phyloP scores from a whole-genome alignment of 805 yeast species.

The Yarrowia keelungensis region DNA sequence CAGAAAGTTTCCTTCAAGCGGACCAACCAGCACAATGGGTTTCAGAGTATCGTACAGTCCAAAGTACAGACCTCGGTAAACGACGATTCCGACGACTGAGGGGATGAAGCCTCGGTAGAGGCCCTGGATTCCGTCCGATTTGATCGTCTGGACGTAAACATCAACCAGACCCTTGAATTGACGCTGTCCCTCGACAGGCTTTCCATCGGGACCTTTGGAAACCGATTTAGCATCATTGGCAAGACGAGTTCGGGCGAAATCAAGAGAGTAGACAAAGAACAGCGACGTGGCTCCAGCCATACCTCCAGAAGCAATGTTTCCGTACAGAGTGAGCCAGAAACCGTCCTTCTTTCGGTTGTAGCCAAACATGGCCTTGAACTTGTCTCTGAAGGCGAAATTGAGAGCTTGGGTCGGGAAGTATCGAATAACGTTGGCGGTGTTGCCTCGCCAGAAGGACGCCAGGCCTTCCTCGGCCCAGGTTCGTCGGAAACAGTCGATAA shows the following conservation, averaged over 20 bases:
- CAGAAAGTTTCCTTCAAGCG: constrained; percentile 90
- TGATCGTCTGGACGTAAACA: constrained; percentile 94
- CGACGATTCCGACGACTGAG: constrained; percentile 95
- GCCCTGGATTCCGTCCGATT: constrained; percentile 97
- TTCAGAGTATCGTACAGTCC: constrained; percentile 96
- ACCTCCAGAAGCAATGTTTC: constrained; percentile 99
- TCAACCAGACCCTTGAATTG: constrained; percentile 96
- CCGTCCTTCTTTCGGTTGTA: constrained; percentile 95
- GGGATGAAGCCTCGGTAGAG: constrained; percentile 99
- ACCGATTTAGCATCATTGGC: constrained; percentile 71
- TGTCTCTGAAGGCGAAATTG: constrained; percentile 98
- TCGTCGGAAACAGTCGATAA: constrained; percentile 90
- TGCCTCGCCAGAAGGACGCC: constrained; percentile 97
- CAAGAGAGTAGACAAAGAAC: constrained; percentile 93
- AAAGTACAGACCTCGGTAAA: constrained; percentile 98
- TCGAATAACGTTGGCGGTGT: constrained; percentile 98
- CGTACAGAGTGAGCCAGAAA: constrained; percentile 86
- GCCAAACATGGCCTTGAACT: constrained; percentile 93
- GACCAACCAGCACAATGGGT: constrained; percentile 93
- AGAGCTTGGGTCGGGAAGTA: constrained; percentile 99
- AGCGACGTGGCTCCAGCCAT: constrained; percentile 95
- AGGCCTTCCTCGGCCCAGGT: constrained; percentile 94
- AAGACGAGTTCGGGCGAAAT: constrained; percentile 98
- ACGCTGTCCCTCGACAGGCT: constrained; percentile 78
- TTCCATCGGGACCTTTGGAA: constrained; percentile 72